A percentile compares a stretch with the other conserved stretches of the same genome.
These are phyloP conservation scores for Chiua sp. DNA, from an alignment of 1,284 basidiomycete species.

Conservation along the genomic window DNA sequence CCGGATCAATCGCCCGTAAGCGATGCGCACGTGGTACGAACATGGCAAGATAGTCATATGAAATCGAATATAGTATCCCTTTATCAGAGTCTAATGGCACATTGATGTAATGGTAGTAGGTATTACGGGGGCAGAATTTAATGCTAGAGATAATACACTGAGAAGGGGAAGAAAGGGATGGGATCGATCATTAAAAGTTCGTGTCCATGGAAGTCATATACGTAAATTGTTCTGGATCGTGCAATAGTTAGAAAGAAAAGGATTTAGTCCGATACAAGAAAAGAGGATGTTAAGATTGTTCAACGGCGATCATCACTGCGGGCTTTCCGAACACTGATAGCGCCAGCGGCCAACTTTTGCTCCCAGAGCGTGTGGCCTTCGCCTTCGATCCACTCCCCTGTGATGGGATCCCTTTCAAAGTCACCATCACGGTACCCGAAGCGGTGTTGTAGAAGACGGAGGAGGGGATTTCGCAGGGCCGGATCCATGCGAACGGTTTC, in stretches of 20 bases:
- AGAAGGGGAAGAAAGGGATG: conserved; percentile 5
- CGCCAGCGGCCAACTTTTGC: conserved; percentile 51
- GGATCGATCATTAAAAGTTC: conserved; percentile 25
- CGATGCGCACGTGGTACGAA: conserved; percentile 15
- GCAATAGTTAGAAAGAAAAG: conserved; percentile 16
- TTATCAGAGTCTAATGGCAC: conserved; percentile 27
- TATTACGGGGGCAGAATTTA: conserved; percentile 32
- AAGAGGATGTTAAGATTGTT: conserved; percentile 5
- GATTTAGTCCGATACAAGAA: conserved; percentile 1
- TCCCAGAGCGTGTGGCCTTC: conserved; percentile 71
- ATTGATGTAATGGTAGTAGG: conserved; percentile 25
- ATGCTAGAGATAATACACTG: conserved; percentile 32
- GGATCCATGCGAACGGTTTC: conserved; percentile 88
- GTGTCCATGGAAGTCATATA: conserved; percentile 27
- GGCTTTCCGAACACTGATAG: conserved; percentile 41
- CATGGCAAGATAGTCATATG: conserved; percentile 8
- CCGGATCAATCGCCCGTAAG: conserved; percentile 27
- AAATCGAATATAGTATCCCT: conserved; percentile 23
- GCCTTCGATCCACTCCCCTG: conserved; percentile 66
- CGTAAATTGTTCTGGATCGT: conserved; percentile 32
- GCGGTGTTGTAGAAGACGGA: conserved; percentile 68
- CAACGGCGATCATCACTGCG: conserved; percentile 40
- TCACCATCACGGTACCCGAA: conserved; percentile 85
- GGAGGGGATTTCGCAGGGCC: conserved; percentile 75
- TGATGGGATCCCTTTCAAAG: conserved; percentile 69